A percentile compares a stretch with the other conserved stretches of the same genome.
Conservation (phyloP, 2,329 filamentous ascomycete genomes). For the Xylaria sp. region DNA sequence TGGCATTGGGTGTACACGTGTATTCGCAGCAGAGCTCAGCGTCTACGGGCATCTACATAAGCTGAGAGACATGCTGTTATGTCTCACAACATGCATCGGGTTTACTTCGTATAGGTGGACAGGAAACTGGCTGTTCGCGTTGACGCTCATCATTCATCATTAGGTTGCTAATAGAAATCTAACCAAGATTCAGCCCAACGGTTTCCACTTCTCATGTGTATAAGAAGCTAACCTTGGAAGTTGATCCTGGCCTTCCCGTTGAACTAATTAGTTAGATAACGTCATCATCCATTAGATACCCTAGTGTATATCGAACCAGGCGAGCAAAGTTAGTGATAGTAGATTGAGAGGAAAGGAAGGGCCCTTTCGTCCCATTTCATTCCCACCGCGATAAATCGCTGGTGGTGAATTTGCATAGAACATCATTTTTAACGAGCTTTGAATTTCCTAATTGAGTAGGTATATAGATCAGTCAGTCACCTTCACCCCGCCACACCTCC, state of each 20-base stretch:
- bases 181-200: background rate
- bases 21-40: slow-evolving; percentile 14
- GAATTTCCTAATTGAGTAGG: background rate
- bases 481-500: slow-evolving; percentile 2
- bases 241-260: background rate
- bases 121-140: slow-evolving; percentile 15
- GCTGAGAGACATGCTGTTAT: background rate
- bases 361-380: background rate
- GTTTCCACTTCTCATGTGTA: background rate
- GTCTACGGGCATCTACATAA: background rate
- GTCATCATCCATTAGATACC: background rate
- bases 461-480: slow-evolving; percentile 15
- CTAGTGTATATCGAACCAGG: background rate
- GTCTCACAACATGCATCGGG: slow-evolving; percentile 7
- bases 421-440: background rate
- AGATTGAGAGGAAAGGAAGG: background rate
- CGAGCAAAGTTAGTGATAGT: background rate
- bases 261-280: background rate
- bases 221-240: background rate
- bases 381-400: background rate
- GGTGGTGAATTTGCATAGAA: slow-evolving; percentile 7
- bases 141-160: slow-evolving; percentile 7
- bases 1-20: slow-evolving; percentile 20
- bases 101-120: slow-evolving; percentile 1
- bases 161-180: slow-evolving; percentile 6